Evolutionary conservation across 345 rosid species (phyloP), one percentile per base, ranked within the genome.

Genomic region (Ceriops zippeliana): DNA sequence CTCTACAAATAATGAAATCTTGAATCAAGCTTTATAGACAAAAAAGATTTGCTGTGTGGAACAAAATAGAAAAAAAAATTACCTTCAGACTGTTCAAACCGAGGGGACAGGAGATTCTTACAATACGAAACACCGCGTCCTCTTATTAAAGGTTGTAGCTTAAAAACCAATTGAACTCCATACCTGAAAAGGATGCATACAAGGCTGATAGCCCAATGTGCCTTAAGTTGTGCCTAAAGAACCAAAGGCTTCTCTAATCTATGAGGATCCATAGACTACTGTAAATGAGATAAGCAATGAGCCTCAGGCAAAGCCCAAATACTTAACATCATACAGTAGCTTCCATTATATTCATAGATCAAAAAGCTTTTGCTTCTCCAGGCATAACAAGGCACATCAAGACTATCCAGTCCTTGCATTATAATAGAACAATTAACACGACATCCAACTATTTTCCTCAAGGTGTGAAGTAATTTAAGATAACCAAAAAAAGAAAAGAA

Each of bases 81-180:
- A 90, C 99, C 89, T 75, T 89, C 93, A 19, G 86, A 80, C 75
- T 89, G 96, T 65, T 95, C 97, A 83, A 91, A 95, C 76, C 99
- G 86, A 70, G 97, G 98, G 63, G 97, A 95, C 30, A 91, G 79
- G 71, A 95, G 93, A 71, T 95, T 95, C 86, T 95, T 95, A 86
- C 98, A 95, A 78, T 88, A 90, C 17, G 99, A 95, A 83, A 95
- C 99, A 73, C 99, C 99, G 17, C 96, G 96, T 59, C 92, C 99
- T 85, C 89, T 91, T 74, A 90, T 89, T 66, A 95, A 81, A 73
- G 98, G 92, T 65, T 90, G 97, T 52, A 76, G 80, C 78, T 86
- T 91, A 68, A 69, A 83, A 26, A 69, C 68, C 88, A 90, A 80
- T 64, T 90, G 89, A 80, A 95, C 96, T 68, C 99, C 99, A 79